A percentile compares a stretch with the other conserved stretches of the same genome.
These are phyloP conservation scores for Wickerhamiella slavikovae DNA, from an alignment of 805 yeast genomes.

Conservation along the genomic window DNA sequence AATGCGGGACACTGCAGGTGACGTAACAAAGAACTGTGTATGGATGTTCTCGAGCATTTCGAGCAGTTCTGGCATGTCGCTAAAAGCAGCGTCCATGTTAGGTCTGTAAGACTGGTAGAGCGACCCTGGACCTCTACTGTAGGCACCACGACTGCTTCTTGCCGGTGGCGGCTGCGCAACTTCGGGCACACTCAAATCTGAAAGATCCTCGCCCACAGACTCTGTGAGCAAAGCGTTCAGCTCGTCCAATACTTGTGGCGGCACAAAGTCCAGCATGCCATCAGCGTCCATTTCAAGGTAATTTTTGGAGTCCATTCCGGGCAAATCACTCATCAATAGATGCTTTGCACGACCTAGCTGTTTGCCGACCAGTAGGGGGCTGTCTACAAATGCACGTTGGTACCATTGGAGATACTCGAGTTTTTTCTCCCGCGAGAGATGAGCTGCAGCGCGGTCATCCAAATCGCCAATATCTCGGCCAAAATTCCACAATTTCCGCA, in stretches of 20 bases:
- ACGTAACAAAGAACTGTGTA: neutral
- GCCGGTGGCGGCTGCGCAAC: neutral
- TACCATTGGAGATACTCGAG: neutral
- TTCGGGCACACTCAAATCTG: neutral
- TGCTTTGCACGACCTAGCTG: neutral
- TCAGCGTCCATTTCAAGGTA: no score
- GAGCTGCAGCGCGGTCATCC: conserved; percentile 9
- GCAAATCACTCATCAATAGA: neutral
- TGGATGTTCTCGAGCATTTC: neutral
- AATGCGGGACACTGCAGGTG: neutral
- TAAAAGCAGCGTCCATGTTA: neutral
- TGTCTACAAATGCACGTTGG: neutral
- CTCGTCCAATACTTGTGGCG: neutral
- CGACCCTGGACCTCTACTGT: conserved; percentile 1
- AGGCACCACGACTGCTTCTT: no score
- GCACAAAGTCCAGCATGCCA: neutral
- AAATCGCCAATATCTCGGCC: conserved; percentile 12
- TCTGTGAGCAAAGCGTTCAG: neutral
- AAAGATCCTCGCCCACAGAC: neutral
- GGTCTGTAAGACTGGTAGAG: neutral
- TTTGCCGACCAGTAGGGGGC: neutral
- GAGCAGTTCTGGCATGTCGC: neutral
- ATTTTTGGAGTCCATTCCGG: no score
- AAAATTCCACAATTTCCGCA: conserved; percentile 13
- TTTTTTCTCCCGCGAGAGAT: neutral